Base-by-base conservation (phyloP, 1,139 yeast genomes). In the Tardiomyces depauwii region DNA sequence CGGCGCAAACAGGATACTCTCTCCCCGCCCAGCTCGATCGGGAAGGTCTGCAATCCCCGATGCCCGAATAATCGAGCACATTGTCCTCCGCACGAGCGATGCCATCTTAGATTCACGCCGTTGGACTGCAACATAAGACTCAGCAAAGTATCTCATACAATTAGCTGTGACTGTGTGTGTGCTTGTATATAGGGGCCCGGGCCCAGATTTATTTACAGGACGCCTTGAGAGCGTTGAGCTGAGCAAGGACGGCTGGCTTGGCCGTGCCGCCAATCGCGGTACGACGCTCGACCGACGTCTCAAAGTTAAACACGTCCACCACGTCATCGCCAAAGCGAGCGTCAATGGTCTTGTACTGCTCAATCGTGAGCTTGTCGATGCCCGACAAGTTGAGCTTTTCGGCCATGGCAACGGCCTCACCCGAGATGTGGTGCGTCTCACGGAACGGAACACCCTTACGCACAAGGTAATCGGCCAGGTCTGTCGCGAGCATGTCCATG, bases 401-500 rank as follows among this genome's bases (percentile, higher is more conserved):
- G 6, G 98, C 96, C 45, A 70, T 65, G 55, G 95, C 80, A 45
- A 91, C 99, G 68, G 96, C 91, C 64, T 87, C 96, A 47, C 99
- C 99, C 5, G 96, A 87, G 52, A 91, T 89, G 65, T 91, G 97
- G 66, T 91, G 99, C 2, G 98, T 91, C 70, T 91, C 97, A 72
- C 99, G 86, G 72, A 91, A 91, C 49, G 98, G 98, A 53, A 91
- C 98, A 47, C 98, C 98, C 66, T 83, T 88, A 71, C 96, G 81
- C 47, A 91, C 99, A 56, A 91, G 75, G 67, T 91, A 91, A 66
- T 91, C 99, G 40, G 99, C 99, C 58, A 91, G 76, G 64, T 91
- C 99, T 21, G 99, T 91, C 16, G 98, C 98, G 59, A 91, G 76
- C 98, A 91, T 93, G 66, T 93, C 98, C 95, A 89, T 89, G 32